Evolutionary conservation across 305 asterid genomes (phyloP).

Genomic region (Fraxinus latifolia): DNA sequence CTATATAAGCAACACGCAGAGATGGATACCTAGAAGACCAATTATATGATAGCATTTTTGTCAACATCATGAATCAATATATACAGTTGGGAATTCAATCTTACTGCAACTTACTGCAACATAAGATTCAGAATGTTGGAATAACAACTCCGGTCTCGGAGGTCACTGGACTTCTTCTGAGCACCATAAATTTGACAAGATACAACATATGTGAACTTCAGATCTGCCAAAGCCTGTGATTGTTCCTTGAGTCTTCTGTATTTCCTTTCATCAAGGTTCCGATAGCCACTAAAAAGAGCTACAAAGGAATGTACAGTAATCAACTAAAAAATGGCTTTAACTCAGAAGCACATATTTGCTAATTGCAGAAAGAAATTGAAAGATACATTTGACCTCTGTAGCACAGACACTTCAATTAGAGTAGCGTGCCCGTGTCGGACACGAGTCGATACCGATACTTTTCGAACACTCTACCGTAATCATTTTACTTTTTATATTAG

Average conservation of each 20-base stretch:
- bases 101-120: constrained; percentile 66
- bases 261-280: constrained; percentile 52
- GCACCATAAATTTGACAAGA: constrained; percentile 95
- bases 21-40: constrained; percentile 73
- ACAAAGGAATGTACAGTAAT: constrained; percentile 27
- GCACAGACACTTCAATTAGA: too few species aligned
- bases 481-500: too few species aligned
- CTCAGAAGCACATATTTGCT: constrained; percentile 7
- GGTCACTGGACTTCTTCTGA: constrained; percentile 81
- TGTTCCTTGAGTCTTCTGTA: constrained; percentile 57
- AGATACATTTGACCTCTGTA: background rate
- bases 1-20: constrained; percentile 97
- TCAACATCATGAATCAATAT: constrained; percentile 10
- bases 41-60: constrained; percentile 17
- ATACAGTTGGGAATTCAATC: constrained; percentile 10
- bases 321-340: constrained; percentile 16
- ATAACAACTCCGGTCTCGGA: constrained; percentile 72
- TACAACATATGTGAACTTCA: constrained; percentile 95
- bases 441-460: too few species aligned
- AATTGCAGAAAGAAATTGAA: constrained; percentile 16
- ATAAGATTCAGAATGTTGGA: constrained; percentile 84
- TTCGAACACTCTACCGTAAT: too few species aligned
- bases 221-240: constrained; percentile 88
- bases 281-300: constrained; percentile 84
- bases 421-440: too few species aligned